A percentile compares a stretch with the other conserved stretches of the same genome.
Evolutionary conservation across 2,329 filamentous ascomycete species (phyloP).

Genomic region (Penicillium fuscoglaucum): DNA sequence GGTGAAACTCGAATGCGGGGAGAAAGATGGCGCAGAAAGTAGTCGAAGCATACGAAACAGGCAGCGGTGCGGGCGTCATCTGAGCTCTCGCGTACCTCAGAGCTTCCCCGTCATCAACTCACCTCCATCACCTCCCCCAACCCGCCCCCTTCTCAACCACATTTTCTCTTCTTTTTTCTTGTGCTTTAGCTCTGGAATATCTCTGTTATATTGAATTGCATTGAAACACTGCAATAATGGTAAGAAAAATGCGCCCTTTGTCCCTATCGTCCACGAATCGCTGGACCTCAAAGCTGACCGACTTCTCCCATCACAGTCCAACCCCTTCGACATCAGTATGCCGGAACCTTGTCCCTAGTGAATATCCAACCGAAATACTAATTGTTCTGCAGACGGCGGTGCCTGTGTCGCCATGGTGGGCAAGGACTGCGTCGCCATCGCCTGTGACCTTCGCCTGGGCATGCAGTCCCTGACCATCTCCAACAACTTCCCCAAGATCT

Average conservation of each 20-base stretch:
- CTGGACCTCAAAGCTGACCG: slow-evolving; percentile 35
- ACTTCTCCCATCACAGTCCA: slow-evolving; percentile 61
- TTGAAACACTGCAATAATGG: slow-evolving; percentile 25
- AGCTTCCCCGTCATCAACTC: slow-evolving; percentile 34
- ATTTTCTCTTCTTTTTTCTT: slow-evolving; percentile 10
- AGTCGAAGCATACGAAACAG: slow-evolving; percentile 29
- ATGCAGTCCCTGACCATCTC: slow-evolving; percentile 95
- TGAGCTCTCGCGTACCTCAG: slow-evolving; percentile 31
- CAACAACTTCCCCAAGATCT: slow-evolving; percentile 99
- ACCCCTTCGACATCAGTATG: slow-evolving; percentile 94
- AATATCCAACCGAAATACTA: slow-evolving; percentile 13
- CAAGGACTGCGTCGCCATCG: slow-evolving; percentile 99
- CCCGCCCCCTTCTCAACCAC: slow-evolving; percentile 19
- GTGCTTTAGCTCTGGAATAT: slow-evolving; percentile 16
- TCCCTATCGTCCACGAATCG: slow-evolving; percentile 14
- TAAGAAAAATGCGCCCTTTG: slow-evolving; percentile 20
- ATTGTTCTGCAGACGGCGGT: slow-evolving; percentile 65
- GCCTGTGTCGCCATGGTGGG: slow-evolving; percentile 98
- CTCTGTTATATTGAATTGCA: slow-evolving; percentile 16
- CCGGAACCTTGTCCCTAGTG: slow-evolving; percentile 14
- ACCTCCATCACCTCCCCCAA: slow-evolving; percentile 20
- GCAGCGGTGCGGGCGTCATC: slow-evolving; percentile 39
- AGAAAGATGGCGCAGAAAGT: slow-evolving; percentile 29
- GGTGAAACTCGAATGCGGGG: slow-evolving; percentile 3
- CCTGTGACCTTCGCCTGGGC: slow-evolving; percentile 96